Base-by-base conservation (phyloP, 306 rosid genomes). In the Gynostemma pentaphyllum region DNA sequence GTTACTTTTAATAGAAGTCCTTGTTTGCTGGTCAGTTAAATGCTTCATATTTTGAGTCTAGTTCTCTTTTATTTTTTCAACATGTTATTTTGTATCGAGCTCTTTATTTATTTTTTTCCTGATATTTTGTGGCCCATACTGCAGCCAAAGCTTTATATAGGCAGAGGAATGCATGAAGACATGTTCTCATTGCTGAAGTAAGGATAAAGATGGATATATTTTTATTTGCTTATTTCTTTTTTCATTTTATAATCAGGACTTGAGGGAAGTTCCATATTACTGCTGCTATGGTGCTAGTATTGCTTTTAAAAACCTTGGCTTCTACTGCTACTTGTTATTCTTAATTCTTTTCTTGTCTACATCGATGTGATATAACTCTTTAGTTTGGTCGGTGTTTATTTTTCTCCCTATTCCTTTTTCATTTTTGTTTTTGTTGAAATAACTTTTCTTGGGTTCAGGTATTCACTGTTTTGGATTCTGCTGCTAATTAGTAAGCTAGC, bases 91-190 rank as follows among this genome's bases (percentile, higher is more conserved):
- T 51, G 36, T 40, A 26, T 60, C 40, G 18, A 47, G 52, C 15
- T 65, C 54, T 27, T 34, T n/a, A n/a, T 78, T 39, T 68, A 16
- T 51, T 15, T 3, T 45, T 61, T 32, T 74, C 59, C 77, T 29
- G 46, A 9, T 56, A 61, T 68, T 53, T 69, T 71, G 60, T 53
- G 71, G 55, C 72, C 71, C 60, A 41, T 62, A 53, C 66, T 81
- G 83, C 97, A 94, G 99, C 99, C 99, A 61, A 89, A 86, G 62
- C 71, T 88, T 73, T 94, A 88, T 51, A 53, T 94, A 10, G 99
- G 99, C 32, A 85, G 94, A 72, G 99, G 99, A 56, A 83, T 94
- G 90, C 95, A 88, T 53, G 99, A 88, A 76, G 79, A 80, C 77
- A 36, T 84, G 80, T 78, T 88, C 32, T 78, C 99, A 63, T 67